Percentiles rank a stretch among this genome's conserved stretches.
Evolutionary conservation across 2,329 filamentous ascomycete species (phyloP).

Genomic region (Blastomyces emzantsi): DNA sequence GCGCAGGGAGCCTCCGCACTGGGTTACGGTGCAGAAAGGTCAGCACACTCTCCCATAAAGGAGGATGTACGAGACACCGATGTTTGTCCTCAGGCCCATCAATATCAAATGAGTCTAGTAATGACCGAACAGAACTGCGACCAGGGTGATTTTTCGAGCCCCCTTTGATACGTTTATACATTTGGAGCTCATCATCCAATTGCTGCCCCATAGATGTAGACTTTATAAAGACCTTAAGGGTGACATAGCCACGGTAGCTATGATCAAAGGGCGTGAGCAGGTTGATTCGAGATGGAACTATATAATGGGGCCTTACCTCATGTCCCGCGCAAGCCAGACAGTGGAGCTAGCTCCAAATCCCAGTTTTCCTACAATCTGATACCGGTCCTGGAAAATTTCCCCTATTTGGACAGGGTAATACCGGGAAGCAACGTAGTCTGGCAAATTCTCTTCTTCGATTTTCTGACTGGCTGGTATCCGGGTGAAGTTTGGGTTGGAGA

Average conservation of each 20-base stretch:
- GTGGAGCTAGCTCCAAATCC: slow-evolving; percentile 31
- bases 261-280: too few species aligned
- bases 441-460: slow-evolving; percentile 29
- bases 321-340: slow-evolving; percentile 30
- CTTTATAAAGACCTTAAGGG: too few species aligned
- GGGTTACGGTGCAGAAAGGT: slow-evolving; percentile 20
- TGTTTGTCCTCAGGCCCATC: slow-evolving; percentile 25
- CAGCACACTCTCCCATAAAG: slow-evolving; percentile 37
- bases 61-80: slow-evolving; percentile 33
- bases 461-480: slow-evolving; percentile 19
- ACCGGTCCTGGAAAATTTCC: slow-evolving; percentile 24
- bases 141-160: slow-evolving; percentile 23
- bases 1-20: too few species aligned
- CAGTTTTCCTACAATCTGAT: slow-evolving; percentile 30
- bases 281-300: too few species aligned
- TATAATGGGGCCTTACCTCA: slow-evolving; percentile 18
- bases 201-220: too few species aligned
- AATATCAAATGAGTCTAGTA: slow-evolving; percentile 31
- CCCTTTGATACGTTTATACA: slow-evolving; percentile 21
- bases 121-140: slow-evolving; percentile 21
- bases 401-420: slow-evolving; percentile 28
- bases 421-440: slow-evolving; percentile 17
- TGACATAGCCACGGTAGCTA: too few species aligned
- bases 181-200: too few species aligned
- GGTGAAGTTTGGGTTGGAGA: slow-evolving; percentile 24